These are phyloP conservation scores for Kokia cookei DNA, from an alignment of 441 rosid species.

Conservation along the genomic window DNA sequence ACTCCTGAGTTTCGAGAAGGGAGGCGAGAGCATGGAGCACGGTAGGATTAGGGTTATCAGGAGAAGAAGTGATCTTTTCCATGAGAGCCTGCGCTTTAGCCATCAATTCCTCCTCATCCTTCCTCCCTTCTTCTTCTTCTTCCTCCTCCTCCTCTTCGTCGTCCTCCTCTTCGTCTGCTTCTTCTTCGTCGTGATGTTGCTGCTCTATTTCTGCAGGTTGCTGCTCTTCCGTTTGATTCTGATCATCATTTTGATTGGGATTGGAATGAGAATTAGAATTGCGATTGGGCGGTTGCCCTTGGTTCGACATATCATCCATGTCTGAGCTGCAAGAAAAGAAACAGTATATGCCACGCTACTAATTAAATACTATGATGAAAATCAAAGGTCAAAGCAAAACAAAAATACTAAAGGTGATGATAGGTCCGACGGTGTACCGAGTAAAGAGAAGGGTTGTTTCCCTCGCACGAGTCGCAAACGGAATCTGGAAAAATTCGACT, in stretches of 20 bases:
- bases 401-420: background rate
- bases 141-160: slow-evolving; percentile 32
- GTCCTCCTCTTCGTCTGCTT: slow-evolving; percentile 14
- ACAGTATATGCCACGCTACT: background rate
- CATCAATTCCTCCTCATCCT: slow-evolving; percentile 60
- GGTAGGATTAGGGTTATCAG: slow-evolving; percentile 75
- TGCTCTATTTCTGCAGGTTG: slow-evolving; percentile 11
- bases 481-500: background rate
- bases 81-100: slow-evolving; percentile 75
- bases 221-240: slow-evolving; percentile 1
- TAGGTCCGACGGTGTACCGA: background rate
- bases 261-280: background rate
- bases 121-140: slow-evolving; percentile 34
- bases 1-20: slow-evolving; percentile 75
- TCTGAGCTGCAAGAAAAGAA: background rate
- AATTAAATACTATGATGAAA: background rate
- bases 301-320: slow-evolving; percentile 1
- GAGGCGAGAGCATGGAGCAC: slow-evolving; percentile 76
- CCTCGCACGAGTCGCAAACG: background rate
- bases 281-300: background rate
- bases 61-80: slow-evolving; percentile 67
- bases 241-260: slow-evolving; percentile 3
- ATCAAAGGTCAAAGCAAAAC: background rate
- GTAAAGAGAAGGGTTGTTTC: background rate
- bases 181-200: slow-evolving; percentile 3